phyloP scores from a whole-genome alignment of 768 basidiomycete genomes.

The Suillus clintonianus region DNA sequence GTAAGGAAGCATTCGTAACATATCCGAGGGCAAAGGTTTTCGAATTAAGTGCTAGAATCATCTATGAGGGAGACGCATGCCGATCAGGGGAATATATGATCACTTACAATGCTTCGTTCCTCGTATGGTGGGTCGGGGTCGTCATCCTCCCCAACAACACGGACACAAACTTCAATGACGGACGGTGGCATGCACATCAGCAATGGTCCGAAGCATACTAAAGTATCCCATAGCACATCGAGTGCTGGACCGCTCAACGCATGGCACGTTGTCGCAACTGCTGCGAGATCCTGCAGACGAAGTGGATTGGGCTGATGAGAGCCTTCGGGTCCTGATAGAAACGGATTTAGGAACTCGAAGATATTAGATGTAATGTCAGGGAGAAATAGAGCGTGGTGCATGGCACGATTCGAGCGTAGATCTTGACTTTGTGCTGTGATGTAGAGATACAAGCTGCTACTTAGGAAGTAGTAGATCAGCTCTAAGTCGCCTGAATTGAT shows the following conservation, averaged over 20 bases:
- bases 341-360: neutral
- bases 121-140: no score
- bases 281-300: conserved; percentile 4
- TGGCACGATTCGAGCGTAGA: neutral
- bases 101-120: neutral
- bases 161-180: neutral
- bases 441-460: no score
- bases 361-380: neutral
- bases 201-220: conserved; percentile 3
- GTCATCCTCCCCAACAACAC: no score
- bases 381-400: conserved; percentile 1
- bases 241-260: conserved; percentile 7
- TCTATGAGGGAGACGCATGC: neutral
- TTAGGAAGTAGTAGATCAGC: no score
- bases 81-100: neutral
- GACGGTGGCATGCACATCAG: conserved; percentile 1
- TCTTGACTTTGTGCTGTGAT: neutral
- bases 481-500: no score
- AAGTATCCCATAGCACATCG: conserved; percentile 8
- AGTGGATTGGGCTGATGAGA: neutral
- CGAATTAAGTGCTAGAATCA: neutral
- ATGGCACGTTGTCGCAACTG: conserved; percentile 8
- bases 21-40: neutral
- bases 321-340: neutral
- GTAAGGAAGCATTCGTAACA: neutral